Percentiles rank a stretch among this genome's conserved stretches.
Conservation (phyloP, 31 red algal genomes). For the Odonthalia washingtoniensis region DNA sequence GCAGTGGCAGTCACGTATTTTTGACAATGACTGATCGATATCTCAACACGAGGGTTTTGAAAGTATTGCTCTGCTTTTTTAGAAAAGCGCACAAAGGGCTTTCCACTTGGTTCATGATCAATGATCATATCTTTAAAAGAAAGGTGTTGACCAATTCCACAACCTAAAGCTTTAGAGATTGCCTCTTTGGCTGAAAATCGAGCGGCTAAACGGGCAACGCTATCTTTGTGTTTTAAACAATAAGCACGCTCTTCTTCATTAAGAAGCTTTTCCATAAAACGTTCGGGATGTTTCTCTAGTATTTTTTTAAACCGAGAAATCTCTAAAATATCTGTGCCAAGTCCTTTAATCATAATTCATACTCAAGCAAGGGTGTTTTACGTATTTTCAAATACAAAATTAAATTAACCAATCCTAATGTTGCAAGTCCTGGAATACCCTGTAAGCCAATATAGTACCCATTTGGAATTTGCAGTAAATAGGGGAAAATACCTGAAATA, state of each 20-base stretch:
- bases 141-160: conserved; percentile 8
- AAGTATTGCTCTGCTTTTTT: conserved; percentile 5
- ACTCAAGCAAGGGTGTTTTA: conserved; percentile 5
- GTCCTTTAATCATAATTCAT: conserved; percentile 5
- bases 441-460: too few species aligned
- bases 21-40: too few species aligned
- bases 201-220: neutral
- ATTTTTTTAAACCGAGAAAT: conserved; percentile 6
- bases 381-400: too few species aligned
- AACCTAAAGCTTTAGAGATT: conserved; percentile 20
- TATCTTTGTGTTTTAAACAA: conserved; percentile 3
- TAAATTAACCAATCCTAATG: too few species aligned
- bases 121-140: conserved; percentile 17
- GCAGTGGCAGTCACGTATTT: too few species aligned
- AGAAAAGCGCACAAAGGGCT: conserved; percentile 4
- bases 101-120: neutral
- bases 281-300: neutral
- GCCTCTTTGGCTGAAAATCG: conserved; percentile 22
- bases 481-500: too few species aligned
- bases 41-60: neutral
- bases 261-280: conserved; percentile 21
- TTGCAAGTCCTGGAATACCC: too few species aligned
- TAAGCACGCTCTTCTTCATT: neutral
- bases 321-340: conserved; percentile 17
- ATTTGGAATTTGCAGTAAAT: too few species aligned